These are phyloP conservation scores for Pterocarpus santalinus DNA, from an alignment of 306 rosid species.

Conservation along the genomic window DNA sequence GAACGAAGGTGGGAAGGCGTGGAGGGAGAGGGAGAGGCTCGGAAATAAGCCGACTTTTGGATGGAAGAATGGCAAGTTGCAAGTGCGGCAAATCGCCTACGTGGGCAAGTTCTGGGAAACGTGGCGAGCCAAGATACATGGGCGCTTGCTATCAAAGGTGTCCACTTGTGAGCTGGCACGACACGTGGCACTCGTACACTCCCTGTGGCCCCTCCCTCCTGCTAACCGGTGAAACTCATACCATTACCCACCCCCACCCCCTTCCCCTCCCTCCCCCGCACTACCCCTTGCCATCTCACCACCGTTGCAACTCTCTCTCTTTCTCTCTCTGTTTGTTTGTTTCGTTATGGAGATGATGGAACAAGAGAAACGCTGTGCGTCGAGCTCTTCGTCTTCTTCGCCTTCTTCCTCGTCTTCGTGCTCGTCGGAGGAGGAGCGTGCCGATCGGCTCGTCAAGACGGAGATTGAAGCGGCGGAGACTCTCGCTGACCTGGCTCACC, in stretches of 20 bases:
- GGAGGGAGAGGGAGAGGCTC: background rate
- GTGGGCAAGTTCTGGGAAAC: conserved; percentile 53
- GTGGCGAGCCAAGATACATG: conserved; percentile 68
- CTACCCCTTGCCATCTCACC: background rate
- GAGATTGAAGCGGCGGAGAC: conserved; percentile 99
- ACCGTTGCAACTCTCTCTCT: conserved; percentile 26
- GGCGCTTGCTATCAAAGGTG: conserved; percentile 48
- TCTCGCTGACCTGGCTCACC: conserved; percentile 73
- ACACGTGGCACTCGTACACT: conserved; percentile 67
- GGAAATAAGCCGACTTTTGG: conserved; percentile 45
- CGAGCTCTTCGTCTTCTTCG: conserved; percentile 45
- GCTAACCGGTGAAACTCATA: conserved; percentile 41
- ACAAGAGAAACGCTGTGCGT: conserved; percentile 41
- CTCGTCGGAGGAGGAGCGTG: conserved; percentile 15
- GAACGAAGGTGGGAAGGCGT: background rate
- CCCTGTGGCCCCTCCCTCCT: conserved; percentile 39
- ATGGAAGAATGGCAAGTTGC: background rate
- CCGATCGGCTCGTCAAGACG: conserved; percentile 66
- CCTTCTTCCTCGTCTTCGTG: conserved; percentile 22
- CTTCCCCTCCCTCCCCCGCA: background rate
- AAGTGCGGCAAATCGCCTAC: conserved; percentile 56
- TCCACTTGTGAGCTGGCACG: conserved; percentile 58
- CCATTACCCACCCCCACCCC: no score
- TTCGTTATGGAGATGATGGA: conserved; percentile 28
- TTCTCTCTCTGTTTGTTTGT: background rate